Base-by-base conservation (phyloP, 202 grass and related monocot species). In the Cymbopogon flexuosus region DNA sequence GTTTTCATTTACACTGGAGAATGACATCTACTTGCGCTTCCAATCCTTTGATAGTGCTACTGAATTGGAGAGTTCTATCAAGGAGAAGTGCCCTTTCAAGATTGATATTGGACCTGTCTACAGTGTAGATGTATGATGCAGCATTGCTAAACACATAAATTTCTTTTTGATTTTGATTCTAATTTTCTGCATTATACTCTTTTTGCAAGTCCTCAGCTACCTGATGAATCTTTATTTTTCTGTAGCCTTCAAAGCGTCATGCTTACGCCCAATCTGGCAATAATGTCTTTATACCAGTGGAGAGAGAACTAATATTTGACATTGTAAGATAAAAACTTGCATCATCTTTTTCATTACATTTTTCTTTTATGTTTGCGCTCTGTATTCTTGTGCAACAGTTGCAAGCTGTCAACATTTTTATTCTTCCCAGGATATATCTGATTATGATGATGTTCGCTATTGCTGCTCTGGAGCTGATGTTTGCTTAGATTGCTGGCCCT, bases 271-370 rank as follows among this genome's bases (percentile, higher is more conserved):
- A 92, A 77, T 76, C 83, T 57, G 90, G 93, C 35, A 91, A 88
- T 72, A 88, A 80, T 67, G 86, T 91, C 45, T 94, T 98, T 85
- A 74, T 78, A 60, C 90, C 92, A 5, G 76, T 98, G 5, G 95
- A 94, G 76, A 94, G 92, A 70, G 95, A 98, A 65, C 90, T 98
- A 68, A 71, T 94, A 88, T 98, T 98, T 73, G 95, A 98, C 76
- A 94, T 94, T 69, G 90, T 98, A 93, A 92, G 72, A 71, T 98
- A 93, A 92, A 68, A 71, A 74, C 14, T 62, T 45, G 12, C 9
- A 51, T 46, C 22, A 69, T 35, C 31, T 24, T 69, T 70, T 14
- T 16, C 18, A 11, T 63, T 29, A 27, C 9, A 6, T 51, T 49
- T 36, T 34, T 6, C 3, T 51, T 71, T 5, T 58, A 46, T 64